Percentiles rank a stretch among this genome's conserved stretches.
Evolutionary conservation across 78 protist genomes (phyloP).

Genomic region (Dictyostelium brefeldianum): DNA sequence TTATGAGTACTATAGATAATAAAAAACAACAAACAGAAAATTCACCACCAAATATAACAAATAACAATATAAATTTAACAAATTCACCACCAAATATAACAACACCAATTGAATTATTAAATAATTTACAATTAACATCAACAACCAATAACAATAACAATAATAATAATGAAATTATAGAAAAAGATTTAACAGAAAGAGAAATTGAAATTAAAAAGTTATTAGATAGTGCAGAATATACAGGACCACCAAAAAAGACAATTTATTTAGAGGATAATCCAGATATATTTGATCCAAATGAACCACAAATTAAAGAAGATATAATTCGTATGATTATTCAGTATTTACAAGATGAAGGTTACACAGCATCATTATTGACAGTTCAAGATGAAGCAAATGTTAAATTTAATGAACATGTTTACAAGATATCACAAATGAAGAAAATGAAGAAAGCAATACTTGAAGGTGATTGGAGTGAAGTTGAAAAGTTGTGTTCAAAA

Average conservation of each 20-base stretch:
- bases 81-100: not conserved
- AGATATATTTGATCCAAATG: conserved; percentile 49
- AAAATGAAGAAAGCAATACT: conserved; percentile 79
- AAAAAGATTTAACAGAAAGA: conserved; percentile 35
- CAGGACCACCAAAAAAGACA: conserved; percentile 65
- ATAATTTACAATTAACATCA: not conserved
- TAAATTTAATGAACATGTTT: conserved; percentile 41
- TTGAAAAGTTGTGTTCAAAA: conserved; percentile 79
- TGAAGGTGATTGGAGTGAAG: conserved; percentile 93
- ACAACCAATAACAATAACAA: conserved; percentile 2
- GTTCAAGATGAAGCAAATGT: conserved; percentile 92
- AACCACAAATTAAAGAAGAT: conserved; percentile 79
- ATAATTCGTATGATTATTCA: conserved; percentile 85
- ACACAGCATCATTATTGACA: conserved; percentile 61
- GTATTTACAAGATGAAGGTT: conserved; percentile 90
- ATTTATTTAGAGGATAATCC: conserved; percentile 66
- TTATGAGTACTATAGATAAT: not conserved
- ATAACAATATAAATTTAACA: not conserved
- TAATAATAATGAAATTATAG: not conserved
- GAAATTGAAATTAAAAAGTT: conserved; percentile 36
- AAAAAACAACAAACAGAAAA: not conserved
- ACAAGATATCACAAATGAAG: conserved; percentile 21
- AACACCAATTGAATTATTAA: not conserved
- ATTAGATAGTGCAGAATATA: conserved; percentile 47
- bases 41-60: not conserved